These are phyloP conservation scores for Grosmannia penicillata DNA, from an alignment of 2,329 filamentous ascomycete species.

Conservation along the genomic window DNA sequence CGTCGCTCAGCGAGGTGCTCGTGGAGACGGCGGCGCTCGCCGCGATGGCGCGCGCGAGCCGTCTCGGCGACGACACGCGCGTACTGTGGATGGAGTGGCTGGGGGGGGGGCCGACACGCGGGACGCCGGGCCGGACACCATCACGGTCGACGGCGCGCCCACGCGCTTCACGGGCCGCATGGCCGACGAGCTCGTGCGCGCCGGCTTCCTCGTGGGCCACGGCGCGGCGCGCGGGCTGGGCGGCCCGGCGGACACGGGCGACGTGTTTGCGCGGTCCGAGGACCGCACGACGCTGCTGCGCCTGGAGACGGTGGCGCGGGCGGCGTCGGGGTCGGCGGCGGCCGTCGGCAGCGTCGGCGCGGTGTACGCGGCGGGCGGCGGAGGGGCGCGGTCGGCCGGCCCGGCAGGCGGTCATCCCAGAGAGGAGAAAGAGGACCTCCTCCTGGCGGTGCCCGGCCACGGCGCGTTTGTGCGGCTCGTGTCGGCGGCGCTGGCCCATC, in stretches of 20 bases:
- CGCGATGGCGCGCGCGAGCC: slow-evolving; percentile 21
- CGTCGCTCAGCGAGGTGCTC: slow-evolving; percentile 38
- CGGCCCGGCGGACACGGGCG: slow-evolving; percentile 13
- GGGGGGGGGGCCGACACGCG: slow-evolving; percentile 17
- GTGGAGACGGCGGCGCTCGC: slow-evolving; percentile 44
- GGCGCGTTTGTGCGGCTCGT: slow-evolving; percentile 54
- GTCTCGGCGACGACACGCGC: slow-evolving; percentile 26
- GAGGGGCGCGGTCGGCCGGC: slow-evolving; percentile 21
- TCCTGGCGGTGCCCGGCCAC: slow-evolving; percentile 50
- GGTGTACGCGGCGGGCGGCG: slow-evolving; percentile 48
- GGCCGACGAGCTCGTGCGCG: slow-evolving; percentile 42
- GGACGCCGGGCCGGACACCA: slow-evolving; percentile 4
- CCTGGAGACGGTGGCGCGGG: slow-evolving; percentile 46
- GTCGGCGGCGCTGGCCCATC: slow-evolving; percentile 43
- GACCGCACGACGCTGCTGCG: slow-evolving; percentile 41
- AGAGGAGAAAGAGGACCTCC: slow-evolving; percentile 21
- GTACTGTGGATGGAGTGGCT: slow-evolving; percentile 25
- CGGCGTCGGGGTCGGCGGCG: slow-evolving; percentile 52
- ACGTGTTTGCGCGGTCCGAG: slow-evolving; percentile 31
- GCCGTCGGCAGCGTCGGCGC: slow-evolving; percentile 56
- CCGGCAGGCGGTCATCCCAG: slow-evolving; percentile 19
- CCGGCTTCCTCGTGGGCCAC: slow-evolving; percentile 50
- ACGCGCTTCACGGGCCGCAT: slow-evolving; percentile 26
- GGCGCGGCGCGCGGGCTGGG: slow-evolving; percentile 10
- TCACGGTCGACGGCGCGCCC: slow-evolving; percentile 6